Conservation (phyloP, 306 rosid species). For the Corylus americana region DNA sequence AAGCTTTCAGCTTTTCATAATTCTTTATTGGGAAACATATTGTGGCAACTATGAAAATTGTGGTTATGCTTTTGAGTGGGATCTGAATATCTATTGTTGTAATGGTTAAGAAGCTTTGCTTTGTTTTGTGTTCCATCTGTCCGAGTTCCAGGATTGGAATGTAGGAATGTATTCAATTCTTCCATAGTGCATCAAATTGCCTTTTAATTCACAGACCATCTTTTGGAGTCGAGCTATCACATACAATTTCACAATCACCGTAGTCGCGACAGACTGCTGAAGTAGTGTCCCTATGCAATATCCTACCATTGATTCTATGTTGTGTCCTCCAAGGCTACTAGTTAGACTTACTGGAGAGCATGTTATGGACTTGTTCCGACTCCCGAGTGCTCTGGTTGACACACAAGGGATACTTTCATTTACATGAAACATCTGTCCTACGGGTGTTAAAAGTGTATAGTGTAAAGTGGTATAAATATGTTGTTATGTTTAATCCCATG, state of each 20-base stretch:
- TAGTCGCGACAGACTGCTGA: background rate
- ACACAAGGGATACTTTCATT: background rate
- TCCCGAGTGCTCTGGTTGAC: background rate
- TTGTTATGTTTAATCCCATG: background rate
- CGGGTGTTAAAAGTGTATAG: background rate
- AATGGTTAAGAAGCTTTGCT: background rate
- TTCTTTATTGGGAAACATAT: slow-evolving; percentile 3
- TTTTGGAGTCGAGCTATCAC: background rate
- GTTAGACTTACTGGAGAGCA: background rate
- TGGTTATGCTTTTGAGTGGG: background rate
- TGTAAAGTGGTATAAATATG: background rate
- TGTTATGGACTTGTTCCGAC: background rate
- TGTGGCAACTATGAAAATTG: background rate
- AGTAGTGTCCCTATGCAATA: background rate
- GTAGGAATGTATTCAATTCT: background rate
- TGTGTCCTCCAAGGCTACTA: background rate
- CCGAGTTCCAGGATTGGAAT: background rate
- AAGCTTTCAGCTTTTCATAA: slow-evolving; percentile 1
- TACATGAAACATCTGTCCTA: background rate
- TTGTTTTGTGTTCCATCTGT: background rate
- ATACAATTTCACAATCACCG: background rate
- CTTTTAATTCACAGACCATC: background rate
- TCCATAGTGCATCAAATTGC: background rate
- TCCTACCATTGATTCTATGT: background rate
- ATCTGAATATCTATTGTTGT: background rate